phyloP scores from a whole-genome alignment of 768 basidiomycete genomes.

The Leucocoprinus leucothites region DNA sequence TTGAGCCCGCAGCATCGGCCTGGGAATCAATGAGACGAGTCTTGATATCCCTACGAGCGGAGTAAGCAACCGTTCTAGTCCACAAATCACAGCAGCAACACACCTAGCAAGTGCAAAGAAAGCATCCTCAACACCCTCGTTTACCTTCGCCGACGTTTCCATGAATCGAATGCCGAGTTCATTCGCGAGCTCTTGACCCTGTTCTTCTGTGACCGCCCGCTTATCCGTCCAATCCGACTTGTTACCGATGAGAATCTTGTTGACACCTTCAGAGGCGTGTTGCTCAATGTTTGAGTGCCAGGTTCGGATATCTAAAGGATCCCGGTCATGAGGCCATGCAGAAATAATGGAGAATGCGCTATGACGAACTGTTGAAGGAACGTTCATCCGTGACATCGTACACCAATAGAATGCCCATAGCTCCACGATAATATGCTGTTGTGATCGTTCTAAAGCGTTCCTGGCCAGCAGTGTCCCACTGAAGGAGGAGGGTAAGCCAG shows the following conservation, averaged over 20 bases:
- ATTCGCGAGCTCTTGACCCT: conserved; percentile 87
- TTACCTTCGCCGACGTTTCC: conserved; percentile 96
- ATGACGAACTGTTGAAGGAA: conserved; percentile 87
- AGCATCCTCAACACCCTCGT: conserved; percentile 97
- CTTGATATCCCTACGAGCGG: conserved; percentile 82
- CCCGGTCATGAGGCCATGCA: background rate
- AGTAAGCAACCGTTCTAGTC: background rate
- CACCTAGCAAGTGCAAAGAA: conserved; percentile 97
- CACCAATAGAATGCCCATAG: conserved; percentile 98
- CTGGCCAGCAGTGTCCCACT: conserved; percentile 99
- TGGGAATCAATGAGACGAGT: conserved; percentile 94
- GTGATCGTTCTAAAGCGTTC: conserved; percentile 99
- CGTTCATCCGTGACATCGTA: conserved; percentile 96
- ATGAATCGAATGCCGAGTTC: conserved; percentile 96
- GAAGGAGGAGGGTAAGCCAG: background rate
- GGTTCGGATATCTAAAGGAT: conserved; percentile 82
- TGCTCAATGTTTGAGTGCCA: conserved; percentile 99
- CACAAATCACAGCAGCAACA: conserved; percentile 22
- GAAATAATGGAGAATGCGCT: background rate
- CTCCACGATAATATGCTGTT: conserved; percentile 98
- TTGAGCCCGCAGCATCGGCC: conserved; percentile 50
- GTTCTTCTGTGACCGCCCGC: conserved; percentile 85
- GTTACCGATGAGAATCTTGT: conserved; percentile 99
- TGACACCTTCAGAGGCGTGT: conserved; percentile 97
- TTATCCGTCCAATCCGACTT: conserved; percentile 99